These are phyloP conservation scores for Globomyces sp. DNA, from an alignment of 371 early-diverging fungal genomes.

Conservation along the genomic window DNA sequence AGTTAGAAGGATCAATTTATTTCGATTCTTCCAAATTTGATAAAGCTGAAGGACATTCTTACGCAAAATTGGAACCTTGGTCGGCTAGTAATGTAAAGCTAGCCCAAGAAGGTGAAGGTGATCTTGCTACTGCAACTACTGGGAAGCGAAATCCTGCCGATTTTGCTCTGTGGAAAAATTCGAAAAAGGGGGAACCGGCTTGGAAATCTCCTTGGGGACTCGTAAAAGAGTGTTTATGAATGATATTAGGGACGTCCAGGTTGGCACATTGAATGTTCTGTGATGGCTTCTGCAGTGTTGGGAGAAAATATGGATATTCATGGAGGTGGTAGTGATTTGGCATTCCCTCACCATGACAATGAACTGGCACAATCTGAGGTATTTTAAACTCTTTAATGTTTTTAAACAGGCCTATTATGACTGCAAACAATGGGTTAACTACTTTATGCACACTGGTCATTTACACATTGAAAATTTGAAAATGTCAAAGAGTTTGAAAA, in stretches of 20 bases:
- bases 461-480: constrained; percentile 98
- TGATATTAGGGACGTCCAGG: constrained; percentile 87
- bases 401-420: constrained; percentile 74
- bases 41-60: constrained; percentile 72
- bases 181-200: constrained; percentile 95
- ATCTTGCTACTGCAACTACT: constrained; percentile 48
- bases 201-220: constrained; percentile 96
- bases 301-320: constrained; percentile 96
- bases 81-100: constrained; percentile 78
- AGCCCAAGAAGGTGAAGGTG: constrained; percentile 90
- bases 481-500: constrained; percentile 99
- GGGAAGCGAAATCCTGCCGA: constrained; percentile 81
- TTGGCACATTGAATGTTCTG: constrained; percentile 99
- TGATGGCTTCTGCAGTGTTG: constrained; percentile 95
- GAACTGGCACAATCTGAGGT: constrained; percentile 97
- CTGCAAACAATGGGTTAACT: constrained; percentile 96
- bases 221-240: constrained; percentile 27
- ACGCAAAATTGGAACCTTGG: constrained; percentile 91
- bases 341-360: constrained; percentile 99
- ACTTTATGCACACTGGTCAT: constrained; percentile 99
- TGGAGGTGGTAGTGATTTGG: constrained; percentile 97
- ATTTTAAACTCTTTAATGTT: not conserved
- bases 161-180: constrained; percentile 99
- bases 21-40: constrained; percentile 95
- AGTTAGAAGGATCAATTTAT: constrained; percentile 95